Evolutionary conservation across 768 basidiomycete species (phyloP).

Genomic region (Sistotremastrum suecicum): DNA sequence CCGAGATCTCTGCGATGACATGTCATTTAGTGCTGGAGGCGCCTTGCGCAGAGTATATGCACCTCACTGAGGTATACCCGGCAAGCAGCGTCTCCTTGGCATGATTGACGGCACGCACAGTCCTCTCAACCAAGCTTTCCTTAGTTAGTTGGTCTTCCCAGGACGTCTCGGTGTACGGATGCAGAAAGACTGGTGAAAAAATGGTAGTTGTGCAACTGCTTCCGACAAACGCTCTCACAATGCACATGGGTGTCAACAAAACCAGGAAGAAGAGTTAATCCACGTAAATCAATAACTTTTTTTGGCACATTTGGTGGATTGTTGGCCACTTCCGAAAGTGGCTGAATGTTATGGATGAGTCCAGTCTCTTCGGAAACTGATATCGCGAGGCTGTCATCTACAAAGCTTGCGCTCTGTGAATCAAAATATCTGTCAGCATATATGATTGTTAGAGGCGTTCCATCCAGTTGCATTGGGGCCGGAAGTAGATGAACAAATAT

Average conservation of each 20-base stretch:
- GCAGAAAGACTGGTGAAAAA: constrained; percentile 35
- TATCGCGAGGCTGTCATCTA: too few species aligned
- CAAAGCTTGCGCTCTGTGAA: too few species aligned
- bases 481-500: too few species aligned
- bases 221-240: constrained; percentile 18
- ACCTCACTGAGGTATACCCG: constrained; percentile 53
- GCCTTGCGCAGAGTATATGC: constrained; percentile 2
- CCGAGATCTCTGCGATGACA: constrained; percentile 36
- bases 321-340: constrained; percentile 6
- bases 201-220: not conserved
- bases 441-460: too few species aligned
- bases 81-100: constrained; percentile 43
- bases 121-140: constrained; percentile 43
- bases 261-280: constrained; percentile 38
- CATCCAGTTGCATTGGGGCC: too few species aligned
- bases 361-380: constrained; percentile 29
- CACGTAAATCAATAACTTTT: constrained; percentile 28
- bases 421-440: too few species aligned
- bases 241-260: constrained; percentile 47
- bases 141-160: constrained; percentile 51
- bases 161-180: constrained; percentile 42
- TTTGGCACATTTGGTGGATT: constrained; percentile 3
- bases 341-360: constrained; percentile 30
- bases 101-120: constrained; percentile 45
- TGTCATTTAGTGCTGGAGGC: not conserved